Base-by-base conservation (phyloP, 1,139 yeast genomes). In the Pichia sp. region DNA sequence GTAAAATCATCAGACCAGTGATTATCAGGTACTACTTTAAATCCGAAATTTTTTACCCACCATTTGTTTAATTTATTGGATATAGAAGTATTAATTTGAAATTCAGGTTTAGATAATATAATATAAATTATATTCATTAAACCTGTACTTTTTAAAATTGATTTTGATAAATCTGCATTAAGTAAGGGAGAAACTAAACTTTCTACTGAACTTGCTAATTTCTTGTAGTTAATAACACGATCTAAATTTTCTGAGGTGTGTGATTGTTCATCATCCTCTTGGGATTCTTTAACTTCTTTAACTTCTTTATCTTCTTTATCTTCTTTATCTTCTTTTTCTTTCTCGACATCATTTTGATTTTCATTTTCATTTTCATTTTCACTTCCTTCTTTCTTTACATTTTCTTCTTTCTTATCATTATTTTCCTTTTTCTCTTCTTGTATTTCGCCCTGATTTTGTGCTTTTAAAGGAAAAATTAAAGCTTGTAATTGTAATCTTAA, bases 21-120 rank as follows among this genome's bases (percentile, higher is more conserved):
- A 30, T 53, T 51, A 37, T 60, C 64, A 12, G 47, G 51, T 2
- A 46, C 52, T 47, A 47, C 58, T 30, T 57, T 59, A 47, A 48
- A 55, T 25, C 34, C 55, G 48, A 52, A 60, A 50, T 57, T 53
- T 5, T 51, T 45, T 1, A 43, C 6, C 40, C 64, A 57, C 44
- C 62, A 55, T 1, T 47, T 40, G 4, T 46, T 42, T 6, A 64
- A 41, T 41, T 53, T 54, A 35, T 48, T 51, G 9, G 49, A 33
- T 7, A 24, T 49, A 30, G 52, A 48, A 4, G 51, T 37, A 1
- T 25, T 32, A 22, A 48, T 32, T 20, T 56, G 48, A n/a, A 55
- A 49, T 47, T 65, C 68, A 2, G 69, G 69, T 47, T 64, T 64
- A 39, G 56, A 62, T 42, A 66, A 51, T 10, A 66, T 52, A 22